Conservation (phyloP, 768 basidiomycete genomes). For the Tricholoma furcatifolium region DNA sequence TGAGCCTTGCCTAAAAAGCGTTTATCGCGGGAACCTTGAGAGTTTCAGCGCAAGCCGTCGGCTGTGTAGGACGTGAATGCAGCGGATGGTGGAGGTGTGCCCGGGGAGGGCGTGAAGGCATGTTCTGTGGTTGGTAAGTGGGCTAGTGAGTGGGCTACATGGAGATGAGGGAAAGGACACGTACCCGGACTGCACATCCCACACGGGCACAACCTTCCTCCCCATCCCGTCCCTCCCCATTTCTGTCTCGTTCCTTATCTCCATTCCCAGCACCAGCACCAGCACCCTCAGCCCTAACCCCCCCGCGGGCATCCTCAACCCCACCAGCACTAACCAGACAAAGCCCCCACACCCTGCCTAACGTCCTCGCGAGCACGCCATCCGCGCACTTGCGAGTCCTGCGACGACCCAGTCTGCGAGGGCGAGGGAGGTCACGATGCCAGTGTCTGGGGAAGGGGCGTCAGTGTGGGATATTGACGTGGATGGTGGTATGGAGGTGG, state of each 20-base stretch:
- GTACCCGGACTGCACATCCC: constrained; percentile 82
- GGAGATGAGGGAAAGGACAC: background rate
- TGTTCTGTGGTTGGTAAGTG: constrained; percentile 35
- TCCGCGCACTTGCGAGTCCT: constrained; percentile 81
- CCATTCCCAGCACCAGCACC: background rate
- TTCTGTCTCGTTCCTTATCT: no score
- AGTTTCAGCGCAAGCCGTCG: constrained; percentile 88
- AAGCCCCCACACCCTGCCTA: constrained; percentile 14
- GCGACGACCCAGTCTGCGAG: constrained; percentile 82
- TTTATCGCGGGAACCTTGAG: no score
- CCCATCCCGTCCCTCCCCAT: background rate
- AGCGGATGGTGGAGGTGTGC: constrained; percentile 89
- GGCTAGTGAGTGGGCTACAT: background rate
- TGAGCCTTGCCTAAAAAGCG: constrained; percentile 47
- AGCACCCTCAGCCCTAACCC: background rate
- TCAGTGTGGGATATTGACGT: constrained; percentile 51
- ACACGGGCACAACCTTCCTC: constrained; percentile 76
- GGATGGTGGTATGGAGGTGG: constrained; percentile 77
- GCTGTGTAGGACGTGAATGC: constrained; percentile 82
- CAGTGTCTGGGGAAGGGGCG: constrained; percentile 38
- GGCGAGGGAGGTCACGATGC: constrained; percentile 85
- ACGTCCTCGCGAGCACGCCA: constrained; percentile 70
- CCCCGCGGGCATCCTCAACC: background rate
- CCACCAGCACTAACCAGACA: constrained; percentile 10
- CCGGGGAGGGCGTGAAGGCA: constrained; percentile 81